Base-by-base conservation (phyloP, 768 basidiomycete species). In the Dendrothele bispora region DNA sequence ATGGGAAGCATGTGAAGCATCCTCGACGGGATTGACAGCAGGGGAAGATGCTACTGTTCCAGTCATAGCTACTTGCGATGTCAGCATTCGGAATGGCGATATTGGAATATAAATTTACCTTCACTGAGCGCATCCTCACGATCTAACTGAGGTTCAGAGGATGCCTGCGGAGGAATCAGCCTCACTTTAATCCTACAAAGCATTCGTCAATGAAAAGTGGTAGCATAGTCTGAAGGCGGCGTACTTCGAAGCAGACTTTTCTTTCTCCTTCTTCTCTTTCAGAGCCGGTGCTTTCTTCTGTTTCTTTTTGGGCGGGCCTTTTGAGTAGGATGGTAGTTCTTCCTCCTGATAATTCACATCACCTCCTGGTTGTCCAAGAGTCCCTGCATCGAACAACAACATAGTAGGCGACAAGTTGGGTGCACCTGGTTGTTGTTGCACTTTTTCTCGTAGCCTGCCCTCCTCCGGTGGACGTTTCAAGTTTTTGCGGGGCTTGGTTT, bases 1-100 rank as follows among this genome's bases (percentile, higher is more conserved):
- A 30, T 65, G 67, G 20, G 38, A 36, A n/a, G 39, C 20, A n/a
- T 65, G 67, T 17, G 38, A 36, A n/a, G 39, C 20, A n/a, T 60
- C 65, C 21, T 77, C 77, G 20, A 77, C 69, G 34, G 73, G 73
- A 21, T 70, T 67, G n/a, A 74, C 74, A 10, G 78, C 66, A 8
- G 87, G 87, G 1, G 87, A 88, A 3, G 87, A 88, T 2, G 86
- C 82, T 3, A 84, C 86, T 14, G 87, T 88, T 24, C 80, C 80
- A 12, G 83, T 77, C 58, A 81, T 81, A 34, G 77, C 86, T 80
- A 53, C 44, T 46, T 39, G 46, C 29, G 30, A 27, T 45, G 38
- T 44, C 38, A 39, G 59, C 40, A 34, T 46, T 49, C 43, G 45
- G 27, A 24, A 52, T 38, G 32, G 15, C 21, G 36, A 35, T 27